Evolutionary conservation across 2,329 filamentous ascomycete species (phyloP).

Genomic region (Talaromyces sp.): DNA sequence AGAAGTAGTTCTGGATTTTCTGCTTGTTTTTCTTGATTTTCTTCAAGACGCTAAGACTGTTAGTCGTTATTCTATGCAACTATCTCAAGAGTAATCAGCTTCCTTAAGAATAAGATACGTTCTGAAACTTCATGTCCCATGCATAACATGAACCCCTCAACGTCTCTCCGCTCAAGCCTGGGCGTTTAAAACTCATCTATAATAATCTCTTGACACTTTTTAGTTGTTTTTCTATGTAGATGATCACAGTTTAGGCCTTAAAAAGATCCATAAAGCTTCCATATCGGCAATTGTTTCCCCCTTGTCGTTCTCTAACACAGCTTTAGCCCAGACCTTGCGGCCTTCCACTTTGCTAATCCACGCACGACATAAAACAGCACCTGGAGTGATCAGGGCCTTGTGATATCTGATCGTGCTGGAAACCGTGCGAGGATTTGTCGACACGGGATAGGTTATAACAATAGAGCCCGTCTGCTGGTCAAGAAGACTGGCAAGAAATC

Average conservation of each 20-base stretch:
- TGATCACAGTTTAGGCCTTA: neutral
- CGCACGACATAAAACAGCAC: neutral
- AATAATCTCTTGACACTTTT: too few relatives aligned
- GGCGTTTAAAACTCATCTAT: too few relatives aligned
- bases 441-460: neutral
- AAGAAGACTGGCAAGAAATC: neutral
- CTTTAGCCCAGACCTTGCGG: neutral
- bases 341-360: neutral
- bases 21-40: too few relatives aligned
- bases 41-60: too few relatives aligned
- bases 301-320: neutral
- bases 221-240: too few relatives aligned
- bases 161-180: too few relatives aligned
- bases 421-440: neutral
- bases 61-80: too few relatives aligned
- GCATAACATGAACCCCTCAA: too few relatives aligned
- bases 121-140: too few relatives aligned
- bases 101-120: too few relatives aligned
- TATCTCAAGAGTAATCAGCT: too few relatives aligned
- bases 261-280: neutral
- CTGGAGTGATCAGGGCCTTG: neutral
- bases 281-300: neutral
- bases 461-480: neutral
- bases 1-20: neutral
- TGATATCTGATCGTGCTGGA: neutral